Conservation (phyloP, 2,329 filamentous ascomycete genomes). For the Gliomastix tumulicola region DNA sequence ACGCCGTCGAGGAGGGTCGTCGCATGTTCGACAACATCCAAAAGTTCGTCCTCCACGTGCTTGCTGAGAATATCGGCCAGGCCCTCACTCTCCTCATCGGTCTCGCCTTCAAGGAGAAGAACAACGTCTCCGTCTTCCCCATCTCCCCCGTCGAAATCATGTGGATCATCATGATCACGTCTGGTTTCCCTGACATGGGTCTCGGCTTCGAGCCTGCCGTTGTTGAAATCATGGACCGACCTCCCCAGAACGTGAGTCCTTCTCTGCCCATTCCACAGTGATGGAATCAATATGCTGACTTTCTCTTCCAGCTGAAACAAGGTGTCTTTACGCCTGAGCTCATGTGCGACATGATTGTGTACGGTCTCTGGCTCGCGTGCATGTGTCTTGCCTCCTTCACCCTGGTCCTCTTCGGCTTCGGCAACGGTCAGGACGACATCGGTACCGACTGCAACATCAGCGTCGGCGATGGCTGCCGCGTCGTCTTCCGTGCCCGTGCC, state of each 20-base stretch:
- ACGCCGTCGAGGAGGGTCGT: slow-evolving; percentile 64
- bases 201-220: slow-evolving; percentile 66
- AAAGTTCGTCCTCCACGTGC: slow-evolving; percentile 64
- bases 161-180: slow-evolving; percentile 78
- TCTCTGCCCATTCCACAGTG: neutral
- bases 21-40: slow-evolving; percentile 72
- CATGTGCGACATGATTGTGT: slow-evolving; percentile 59
- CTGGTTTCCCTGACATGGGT: slow-evolving; percentile 69
- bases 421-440: slow-evolving; percentile 52
- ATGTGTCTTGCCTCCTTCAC: slow-evolving; percentile 58
- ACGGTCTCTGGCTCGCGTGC: slow-evolving; percentile 61
- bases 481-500: slow-evolving; percentile 63
- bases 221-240: slow-evolving; percentile 60
- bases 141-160: slow-evolving; percentile 70
- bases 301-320: slow-evolving; percentile 30
- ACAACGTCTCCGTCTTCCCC: slow-evolving; percentile 63
- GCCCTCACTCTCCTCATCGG: slow-evolving; percentile 64
- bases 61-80: slow-evolving; percentile 66
- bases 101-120: slow-evolving; percentile 62
- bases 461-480: slow-evolving; percentile 48
- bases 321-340: slow-evolving; percentile 63
- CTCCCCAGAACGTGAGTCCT: slow-evolving; percentile 44
- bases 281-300: neutral
- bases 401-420: slow-evolving; percentile 58
- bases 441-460: slow-evolving; percentile 53